Base-by-base conservation (phyloP, 2,329 filamentous ascomycete species). In the Penicillium sp. region DNA sequence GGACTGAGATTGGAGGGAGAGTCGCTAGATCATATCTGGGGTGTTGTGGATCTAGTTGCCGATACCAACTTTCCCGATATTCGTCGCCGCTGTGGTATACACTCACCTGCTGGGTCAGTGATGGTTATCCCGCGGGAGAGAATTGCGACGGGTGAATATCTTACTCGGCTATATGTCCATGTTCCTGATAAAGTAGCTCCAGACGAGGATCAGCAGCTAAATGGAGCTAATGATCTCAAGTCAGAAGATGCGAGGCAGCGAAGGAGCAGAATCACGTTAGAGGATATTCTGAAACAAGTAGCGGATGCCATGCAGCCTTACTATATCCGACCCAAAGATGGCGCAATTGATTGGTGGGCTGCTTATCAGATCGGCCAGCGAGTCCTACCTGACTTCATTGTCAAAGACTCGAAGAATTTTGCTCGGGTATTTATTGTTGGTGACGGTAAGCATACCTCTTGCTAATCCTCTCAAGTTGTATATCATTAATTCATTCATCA, bases 341-440 rank as follows among this genome's bases (percentile, higher is more conserved):
- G 87, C 58, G 77, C 77, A 10, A 81, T 88, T 1, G 86, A 89
- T 63, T 90, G 88, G 88, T 91, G 84, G 73, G 89, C 88, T 0
- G 87, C 88, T 1, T 91, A 91, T 63, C 87, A 88, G 34, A 90
- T 91, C 55, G 87, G 88, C 8, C 88, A 91, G 69, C 86, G 88
- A 0, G 87, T 75, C n/a, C 66, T 69, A 4, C 61, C 67, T 13
- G 54, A 68, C 5, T 77, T 78, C 47, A 68, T 69, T 2, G 63
- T 89, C 36, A 82, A 87, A 1, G 86, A 88, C 50, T 82, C 79
- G n/a, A 88, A 88, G 11, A 24, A 14, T n/a, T 7, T 10, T 24
- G 19, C 21, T 8, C 37, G 37, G 10, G 21, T 42, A 2, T 91
- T 91, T 69, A 79, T 91, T 24, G 87, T 85, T 11, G 88, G 89